Percentiles rank a stretch among this genome's conserved stretches.
Conservation (phyloP, 2,329 filamentous ascomycete genomes). For the Fusarium papillatum region DNA sequence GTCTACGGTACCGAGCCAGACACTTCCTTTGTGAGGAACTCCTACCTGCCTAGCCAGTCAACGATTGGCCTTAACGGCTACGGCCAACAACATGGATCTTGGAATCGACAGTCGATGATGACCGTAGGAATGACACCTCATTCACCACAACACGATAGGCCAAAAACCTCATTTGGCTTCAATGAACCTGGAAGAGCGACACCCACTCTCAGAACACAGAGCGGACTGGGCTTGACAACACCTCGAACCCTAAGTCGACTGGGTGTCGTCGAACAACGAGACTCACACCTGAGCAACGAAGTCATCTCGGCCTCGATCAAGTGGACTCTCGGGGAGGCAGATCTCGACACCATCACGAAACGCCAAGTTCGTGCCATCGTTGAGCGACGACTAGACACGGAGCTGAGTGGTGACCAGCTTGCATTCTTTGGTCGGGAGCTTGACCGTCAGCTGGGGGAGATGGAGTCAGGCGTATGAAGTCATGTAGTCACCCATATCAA, state of each 20-base stretch:
- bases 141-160: slow-evolving; percentile 68
- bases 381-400: slow-evolving; percentile 92
- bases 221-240: neutral
- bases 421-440: slow-evolving; percentile 94
- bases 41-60: slow-evolving; percentile 87
- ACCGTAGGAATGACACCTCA: slow-evolving; percentile 67
- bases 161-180: slow-evolving; percentile 63
- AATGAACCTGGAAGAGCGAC: neutral
- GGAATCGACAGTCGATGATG: slow-evolving; percentile 80
- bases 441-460: slow-evolving; percentile 92
- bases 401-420: slow-evolving; percentile 86
- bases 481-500: too few relatives aligned
- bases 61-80: slow-evolving; percentile 47
- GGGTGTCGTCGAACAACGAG: slow-evolving; percentile 73
- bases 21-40: slow-evolving; percentile 74
- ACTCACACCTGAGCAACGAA: slow-evolving; percentile 80
- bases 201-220: neutral
- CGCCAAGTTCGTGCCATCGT: slow-evolving; percentile 94
- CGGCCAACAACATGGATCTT: slow-evolving; percentile 5
- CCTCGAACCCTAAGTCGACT: slow-evolving; percentile 49
- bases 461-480: slow-evolving; percentile 57
- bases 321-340: slow-evolving; percentile 85
- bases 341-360: slow-evolving; percentile 96
- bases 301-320: slow-evolving; percentile 91
- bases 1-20: slow-evolving; percentile 56